Evolutionary conservation across 371 early-diverging fungal genomes (phyloP).

Genomic region (Mucor velutinosus): DNA sequence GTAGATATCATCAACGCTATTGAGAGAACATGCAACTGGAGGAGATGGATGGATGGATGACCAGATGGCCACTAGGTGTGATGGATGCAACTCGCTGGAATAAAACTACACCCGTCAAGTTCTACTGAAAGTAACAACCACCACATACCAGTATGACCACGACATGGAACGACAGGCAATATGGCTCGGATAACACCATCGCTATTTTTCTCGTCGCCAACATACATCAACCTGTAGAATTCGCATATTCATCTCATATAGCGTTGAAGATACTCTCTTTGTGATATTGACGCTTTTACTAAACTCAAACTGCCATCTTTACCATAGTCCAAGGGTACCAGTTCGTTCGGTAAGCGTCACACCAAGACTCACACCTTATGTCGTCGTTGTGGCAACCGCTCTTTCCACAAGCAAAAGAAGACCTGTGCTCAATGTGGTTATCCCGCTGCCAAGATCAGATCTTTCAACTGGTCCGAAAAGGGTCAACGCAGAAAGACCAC

Average conservation of each 20-base stretch:
- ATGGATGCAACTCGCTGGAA: not conserved
- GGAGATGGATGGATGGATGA: slow-evolving; percentile 4
- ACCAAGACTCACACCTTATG: slow-evolving; percentile 99
- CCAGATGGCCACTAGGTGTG: not conserved
- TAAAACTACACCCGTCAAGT: not conserved
- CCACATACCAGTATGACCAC: not conserved
- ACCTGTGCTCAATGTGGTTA: slow-evolving; percentile 98
- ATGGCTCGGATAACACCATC: not conserved
- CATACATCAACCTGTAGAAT: not conserved
- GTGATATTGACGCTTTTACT: not conserved
- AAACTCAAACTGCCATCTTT: not conserved
- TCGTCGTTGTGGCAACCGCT: slow-evolving; percentile 95
- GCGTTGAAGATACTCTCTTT: not conserved
- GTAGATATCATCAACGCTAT: slow-evolving; percentile 2
- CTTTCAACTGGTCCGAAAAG: slow-evolving; percentile 95
- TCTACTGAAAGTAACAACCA: not conserved
- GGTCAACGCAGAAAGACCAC: slow-evolving; percentile 96
- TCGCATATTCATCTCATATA: not conserved
- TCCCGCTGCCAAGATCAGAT: slow-evolving; percentile 96
- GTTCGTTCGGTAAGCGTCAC: slow-evolving; percentile 99
- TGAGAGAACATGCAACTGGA: not conserved
- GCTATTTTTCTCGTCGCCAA: not conserved
- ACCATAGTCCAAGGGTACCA: slow-evolving; percentile 96
- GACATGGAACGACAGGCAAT: not conserved
- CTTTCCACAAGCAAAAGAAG: slow-evolving; percentile 99